phyloP scores from a whole-genome alignment of 2,329 filamentous ascomycete species.

The Penicillium sclerotiorum region DNA sequence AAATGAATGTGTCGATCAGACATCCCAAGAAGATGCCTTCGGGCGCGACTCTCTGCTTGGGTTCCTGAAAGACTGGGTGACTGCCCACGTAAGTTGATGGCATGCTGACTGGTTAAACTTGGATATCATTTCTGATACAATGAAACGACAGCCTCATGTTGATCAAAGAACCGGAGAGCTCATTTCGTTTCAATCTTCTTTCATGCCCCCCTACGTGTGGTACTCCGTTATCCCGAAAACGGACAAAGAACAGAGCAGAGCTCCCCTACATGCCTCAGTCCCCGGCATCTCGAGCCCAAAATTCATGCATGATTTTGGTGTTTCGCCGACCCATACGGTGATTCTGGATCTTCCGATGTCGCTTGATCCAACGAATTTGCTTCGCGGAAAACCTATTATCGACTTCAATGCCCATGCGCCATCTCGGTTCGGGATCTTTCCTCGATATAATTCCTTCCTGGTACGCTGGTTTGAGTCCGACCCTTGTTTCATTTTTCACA shows the following conservation, averaged over 20 bases:
- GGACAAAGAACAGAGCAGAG: not conserved
- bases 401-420: conserved; percentile 52
- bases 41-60: not conserved
- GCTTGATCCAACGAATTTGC: conserved; percentile 59
- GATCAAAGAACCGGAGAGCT: conserved; percentile 67
- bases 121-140: not conserved
- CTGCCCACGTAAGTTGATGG: conserved; percentile 2
- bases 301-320: conserved; percentile 78
- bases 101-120: not conserved
- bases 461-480: conserved; percentile 70
- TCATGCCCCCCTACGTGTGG: conserved; percentile 66
- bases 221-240: conserved; percentile 58
- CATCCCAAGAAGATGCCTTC: not conserved
- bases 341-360: conserved; percentile 71
- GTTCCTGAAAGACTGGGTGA: conserved; percentile 1
- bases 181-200: conserved; percentile 68
- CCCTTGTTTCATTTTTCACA: conserved; percentile 71
- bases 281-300: conserved; percentile 65
- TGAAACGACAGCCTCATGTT: conserved; percentile 59
- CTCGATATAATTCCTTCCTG: conserved; percentile 58
- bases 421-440: conserved; percentile 70
- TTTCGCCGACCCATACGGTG: conserved; percentile 63
- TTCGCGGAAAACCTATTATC: not conserved
- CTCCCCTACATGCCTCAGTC: conserved; percentile 47
- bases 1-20: not conserved